Base-by-base conservation (phyloP, 148 eudicot species). In the Oxyria digyna region DNA sequence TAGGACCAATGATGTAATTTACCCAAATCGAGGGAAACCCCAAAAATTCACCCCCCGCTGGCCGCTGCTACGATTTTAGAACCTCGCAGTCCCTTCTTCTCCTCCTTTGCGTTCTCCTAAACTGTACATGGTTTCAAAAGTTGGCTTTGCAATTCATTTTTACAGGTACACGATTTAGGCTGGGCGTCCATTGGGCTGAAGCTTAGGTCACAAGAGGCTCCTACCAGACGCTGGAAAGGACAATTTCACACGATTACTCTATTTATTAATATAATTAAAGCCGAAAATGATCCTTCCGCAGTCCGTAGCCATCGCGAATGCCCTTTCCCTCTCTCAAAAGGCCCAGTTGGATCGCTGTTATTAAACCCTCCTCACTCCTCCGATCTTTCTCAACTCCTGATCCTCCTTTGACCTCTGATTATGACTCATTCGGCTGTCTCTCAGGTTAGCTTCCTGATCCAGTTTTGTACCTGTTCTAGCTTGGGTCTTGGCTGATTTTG, bases 361-460 rank as follows among this genome's bases (percentile, higher is more conserved):
- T 55, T 62, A 78, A 70, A 29, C 32, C 68, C 23, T 66, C 63
- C 48, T 27, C 13, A 21, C 15, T 70, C 23, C 13, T 11, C 33
- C 26, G 42, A 13, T 35, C 41, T 6, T 48, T 70, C 68, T 45
- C 42, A n/a, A n/a, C 38, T 8, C 1, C 20, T 27, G 42, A 3
- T 48, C 72, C 68, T 45, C 42, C 38, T 8, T 54, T 57, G 69
- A 38, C 68, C 68, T 67, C 50, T n/a, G 66, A 76, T 78, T 75
- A 84, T 84, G 87, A 82, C 79, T 74, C 81, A 74, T 59, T 74
- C 77, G 24, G 82, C 87, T 21, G 77, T 77, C 46, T 78, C 82
- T 29, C 82, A 84, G 84, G 87, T 84, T 0, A 37, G 64, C 15
- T 37, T 57, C 0, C 45, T 26, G 35, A 11, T 26, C 3, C 0